Percentiles rank a stretch among this genome's conserved stretches.
phyloP scores from a whole-genome alignment of 805 yeast species.

The Candida orba region DNA sequence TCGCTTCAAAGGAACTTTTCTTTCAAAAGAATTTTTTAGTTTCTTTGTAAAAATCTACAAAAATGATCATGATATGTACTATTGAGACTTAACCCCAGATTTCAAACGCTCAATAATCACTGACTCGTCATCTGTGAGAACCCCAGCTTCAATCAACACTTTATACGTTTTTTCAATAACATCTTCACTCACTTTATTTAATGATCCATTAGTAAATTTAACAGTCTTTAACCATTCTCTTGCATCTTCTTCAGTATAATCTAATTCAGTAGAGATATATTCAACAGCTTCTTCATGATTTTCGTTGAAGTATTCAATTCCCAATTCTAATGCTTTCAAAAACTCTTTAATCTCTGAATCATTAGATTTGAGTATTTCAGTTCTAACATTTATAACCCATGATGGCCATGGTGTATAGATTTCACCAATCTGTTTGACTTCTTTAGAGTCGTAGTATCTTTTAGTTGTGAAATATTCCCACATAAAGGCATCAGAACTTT shows the following conservation, averaged over 20 bases:
- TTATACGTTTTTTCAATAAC: slow-evolving; percentile 50
- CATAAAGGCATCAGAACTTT: slow-evolving; percentile 76
- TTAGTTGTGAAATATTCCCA: slow-evolving; percentile 94
- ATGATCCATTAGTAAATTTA: slow-evolving; percentile 37
- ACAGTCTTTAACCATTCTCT: slow-evolving; percentile 78
- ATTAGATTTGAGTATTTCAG: slow-evolving; percentile 29
- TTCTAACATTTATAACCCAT: slow-evolving; percentile 67
- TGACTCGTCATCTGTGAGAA: slow-evolving; percentile 32
- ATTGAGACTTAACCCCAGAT: not conserved
- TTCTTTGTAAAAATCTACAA: too few relatives aligned
- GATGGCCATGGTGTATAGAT: slow-evolving; percentile 97
- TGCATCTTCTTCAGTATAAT: slow-evolving; percentile 74
- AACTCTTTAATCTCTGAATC: slow-evolving; percentile 32
- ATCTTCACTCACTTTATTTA: slow-evolving; percentile 38
- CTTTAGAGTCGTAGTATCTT: slow-evolving; percentile 71
- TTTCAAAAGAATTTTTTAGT: too few relatives aligned
- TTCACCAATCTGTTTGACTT: slow-evolving; percentile 77
- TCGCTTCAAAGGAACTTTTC: slow-evolving; percentile 1
- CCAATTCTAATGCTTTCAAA: slow-evolving; percentile 50
- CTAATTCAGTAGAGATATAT: slow-evolving; percentile 60
- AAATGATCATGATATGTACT: not conserved
- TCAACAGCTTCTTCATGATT: slow-evolving; percentile 59
- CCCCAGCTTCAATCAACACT: slow-evolving; percentile 60
- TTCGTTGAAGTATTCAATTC: slow-evolving; percentile 55
- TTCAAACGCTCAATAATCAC: slow-evolving; percentile 21